phyloP scores from a whole-genome alignment of 768 basidiomycete genomes.

The Termitomyces titanicus region DNA sequence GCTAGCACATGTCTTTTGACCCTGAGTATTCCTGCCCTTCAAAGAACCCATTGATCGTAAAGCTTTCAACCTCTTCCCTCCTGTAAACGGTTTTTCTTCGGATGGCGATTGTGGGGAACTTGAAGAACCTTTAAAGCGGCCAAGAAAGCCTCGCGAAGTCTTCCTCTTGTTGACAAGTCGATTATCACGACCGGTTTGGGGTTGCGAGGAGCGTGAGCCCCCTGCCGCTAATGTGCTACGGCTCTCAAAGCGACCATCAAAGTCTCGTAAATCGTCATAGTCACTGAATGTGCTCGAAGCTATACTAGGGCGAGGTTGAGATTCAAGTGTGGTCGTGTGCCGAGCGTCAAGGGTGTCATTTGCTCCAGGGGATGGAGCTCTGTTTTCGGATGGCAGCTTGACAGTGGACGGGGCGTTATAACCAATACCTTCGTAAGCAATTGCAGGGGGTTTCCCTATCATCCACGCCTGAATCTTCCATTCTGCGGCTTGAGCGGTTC shows the following conservation, averaged over 20 bases:
- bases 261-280: constrained; percentile 85
- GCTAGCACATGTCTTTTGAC: constrained; percentile 40
- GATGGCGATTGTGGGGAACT: constrained; percentile 39
- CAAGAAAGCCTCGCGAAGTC: constrained; percentile 64
- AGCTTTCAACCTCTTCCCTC: constrained; percentile 59
- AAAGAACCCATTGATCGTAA: constrained; percentile 81
- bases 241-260: constrained; percentile 84
- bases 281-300: constrained; percentile 75
- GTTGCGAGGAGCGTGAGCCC: constrained; percentile 15
- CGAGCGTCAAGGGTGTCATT: constrained; percentile 26
- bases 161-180: constrained; percentile 46
- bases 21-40: constrained; percentile 47
- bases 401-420: constrained; percentile 48
- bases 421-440: constrained; percentile 83
- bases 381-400: constrained; percentile 18
- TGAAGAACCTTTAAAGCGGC: constrained; percentile 51
- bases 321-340: constrained; percentile 33
- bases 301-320: constrained; percentile 62
- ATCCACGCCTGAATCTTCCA: constrained; percentile 98
- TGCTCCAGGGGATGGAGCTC: constrained; percentile 24
- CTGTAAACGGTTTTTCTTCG: constrained; percentile 35
- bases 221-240: constrained; percentile 64
- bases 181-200: constrained; percentile 29
- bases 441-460: constrained; percentile 90
- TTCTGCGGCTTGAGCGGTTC: constrained; percentile 94